Conservation (phyloP, 2,329 filamentous ascomycete genomes). For the Fusarium decemcellulare region DNA sequence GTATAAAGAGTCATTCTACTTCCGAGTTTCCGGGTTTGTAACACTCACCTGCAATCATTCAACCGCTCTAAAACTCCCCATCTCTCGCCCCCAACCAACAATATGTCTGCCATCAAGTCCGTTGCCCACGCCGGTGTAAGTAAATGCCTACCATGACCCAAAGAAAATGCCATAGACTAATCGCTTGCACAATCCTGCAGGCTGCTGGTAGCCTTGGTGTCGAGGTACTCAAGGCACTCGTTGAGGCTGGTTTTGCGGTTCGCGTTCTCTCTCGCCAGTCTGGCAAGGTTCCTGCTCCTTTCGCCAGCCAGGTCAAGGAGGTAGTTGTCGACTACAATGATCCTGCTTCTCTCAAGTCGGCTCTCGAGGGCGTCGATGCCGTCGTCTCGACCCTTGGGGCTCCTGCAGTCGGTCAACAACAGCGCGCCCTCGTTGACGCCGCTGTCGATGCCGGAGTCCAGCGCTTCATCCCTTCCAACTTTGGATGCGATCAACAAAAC, state of each 20-base stretch:
- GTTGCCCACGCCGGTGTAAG: conserved; percentile 17
- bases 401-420: conserved; percentile 3
- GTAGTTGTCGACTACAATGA: conserved; percentile 9
- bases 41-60: background rate
- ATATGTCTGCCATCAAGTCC: conserved; percentile 13
- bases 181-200: background rate
- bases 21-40: background rate
- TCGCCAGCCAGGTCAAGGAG: conserved; percentile 12
- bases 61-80: background rate
- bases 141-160: background rate
- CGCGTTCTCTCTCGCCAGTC: conserved; percentile 8
- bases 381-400: conserved; percentile 13
- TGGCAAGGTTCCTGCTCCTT: conserved; percentile 9
- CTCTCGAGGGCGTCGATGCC: conserved; percentile 10
- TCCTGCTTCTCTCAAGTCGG: conserved; percentile 9
- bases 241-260: conserved; percentile 2
- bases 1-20: background rate
- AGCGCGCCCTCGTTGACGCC: conserved; percentile 11
- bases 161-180: background rate
- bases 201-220: conserved; percentile 11
- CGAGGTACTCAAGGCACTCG: conserved; percentile 7
- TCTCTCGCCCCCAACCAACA: background rate
- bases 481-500: conserved; percentile 16
- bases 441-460: conserved; percentile 11
- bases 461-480: conserved; percentile 19